Base-by-base conservation (phyloP, 2,329 filamentous ascomycete genomes). In the Lachnellula cervina region DNA sequence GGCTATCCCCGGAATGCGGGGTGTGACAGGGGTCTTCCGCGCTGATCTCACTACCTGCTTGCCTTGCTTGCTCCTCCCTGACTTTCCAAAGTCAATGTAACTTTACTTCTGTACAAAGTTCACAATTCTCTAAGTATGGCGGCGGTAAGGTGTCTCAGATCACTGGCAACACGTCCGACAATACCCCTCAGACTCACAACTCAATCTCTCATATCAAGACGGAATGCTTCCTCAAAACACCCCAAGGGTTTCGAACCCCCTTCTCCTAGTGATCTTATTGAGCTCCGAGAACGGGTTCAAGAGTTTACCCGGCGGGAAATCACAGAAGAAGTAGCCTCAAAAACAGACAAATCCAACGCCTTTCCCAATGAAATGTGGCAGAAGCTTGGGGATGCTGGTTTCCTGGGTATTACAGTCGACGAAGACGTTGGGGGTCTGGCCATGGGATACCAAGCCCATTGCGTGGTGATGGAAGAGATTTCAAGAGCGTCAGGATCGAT, bases 391-490 rank as follows among this genome's bases (percentile, higher is more conserved):
- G 88, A 91, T 62, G 94, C 94, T 35, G 94, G 89, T 6, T 88
- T 97, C 64, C 80, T 97, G 28, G 94, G 94, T 57, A 89, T 97
- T 66, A 97, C 94, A 8, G 94, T 90, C 17, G 90, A 96, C 67
- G 91, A 96, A 74, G 87, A 90, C 54, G 90, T 94, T 51, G 94
- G 94, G 38, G 94, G 93, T 2, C 74, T 97, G 46, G 89, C 80
- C 1, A 87, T 97, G 84, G 94, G 94, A 11, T 99, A 97, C 73
- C 93, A 97, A 76, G 93, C 94, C 45, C 94, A 99, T 74, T 96
- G 90, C 69, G 78, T 96, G 6, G 90, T 97, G 46, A 88, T 97
- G 84, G 94, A 99, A 74, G 94, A 97, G 77, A 79, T 99, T 43
- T 94, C 88, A 55, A 82, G 93, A 56, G 93, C 93, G 2, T 93